Evolutionary conservation across 2,329 filamentous ascomycete genomes (phyloP).

Genomic region (Microdochium nivale): DNA sequence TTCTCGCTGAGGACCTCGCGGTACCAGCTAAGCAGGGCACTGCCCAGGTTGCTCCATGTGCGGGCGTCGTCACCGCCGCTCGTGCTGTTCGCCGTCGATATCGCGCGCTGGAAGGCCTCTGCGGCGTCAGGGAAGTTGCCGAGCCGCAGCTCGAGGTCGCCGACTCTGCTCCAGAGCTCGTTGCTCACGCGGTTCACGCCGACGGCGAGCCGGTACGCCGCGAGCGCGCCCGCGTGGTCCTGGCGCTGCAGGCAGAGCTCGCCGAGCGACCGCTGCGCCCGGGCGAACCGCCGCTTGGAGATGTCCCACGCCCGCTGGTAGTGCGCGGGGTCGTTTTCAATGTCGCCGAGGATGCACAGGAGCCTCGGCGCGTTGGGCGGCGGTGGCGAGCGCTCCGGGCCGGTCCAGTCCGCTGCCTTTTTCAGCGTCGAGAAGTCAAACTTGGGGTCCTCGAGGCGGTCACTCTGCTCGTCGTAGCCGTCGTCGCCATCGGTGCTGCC

Average conservation of each 20-base stretch:
- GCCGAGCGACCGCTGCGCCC: slow-evolving; percentile 81
- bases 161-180: slow-evolving; percentile 81
- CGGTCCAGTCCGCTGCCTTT: slow-evolving; percentile 42
- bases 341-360: slow-evolving; percentile 88
- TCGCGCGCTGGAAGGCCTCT: slow-evolving; percentile 73
- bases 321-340: slow-evolving; percentile 64
- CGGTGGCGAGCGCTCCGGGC: slow-evolving; percentile 59
- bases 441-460: slow-evolving; percentile 42
- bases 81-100: slow-evolving; percentile 49
- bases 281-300: slow-evolving; percentile 70
- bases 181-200: slow-evolving; percentile 73
- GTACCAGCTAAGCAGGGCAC: slow-evolving; percentile 66
- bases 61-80: slow-evolving; percentile 83
- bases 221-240: slow-evolving; percentile 60
- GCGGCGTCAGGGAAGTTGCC: slow-evolving; percentile 70
- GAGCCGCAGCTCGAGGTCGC: slow-evolving; percentile 77
- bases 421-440: slow-evolving; percentile 49
- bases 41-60: slow-evolving; percentile 91
- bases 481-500: slow-evolving; percentile 14
- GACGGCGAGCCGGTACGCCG: slow-evolving; percentile 72
- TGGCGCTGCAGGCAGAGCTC: slow-evolving; percentile 63
- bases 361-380: slow-evolving; percentile 79
- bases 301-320: slow-evolving; percentile 86
- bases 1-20: slow-evolving; percentile 37
- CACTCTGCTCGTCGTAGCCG: slow-evolving; percentile 18